Evolutionary conservation across 768 basidiomycete species (phyloP), one percentile per base, ranked within the genome.

Genomic region (Clitopilus hobsonii): DNA sequence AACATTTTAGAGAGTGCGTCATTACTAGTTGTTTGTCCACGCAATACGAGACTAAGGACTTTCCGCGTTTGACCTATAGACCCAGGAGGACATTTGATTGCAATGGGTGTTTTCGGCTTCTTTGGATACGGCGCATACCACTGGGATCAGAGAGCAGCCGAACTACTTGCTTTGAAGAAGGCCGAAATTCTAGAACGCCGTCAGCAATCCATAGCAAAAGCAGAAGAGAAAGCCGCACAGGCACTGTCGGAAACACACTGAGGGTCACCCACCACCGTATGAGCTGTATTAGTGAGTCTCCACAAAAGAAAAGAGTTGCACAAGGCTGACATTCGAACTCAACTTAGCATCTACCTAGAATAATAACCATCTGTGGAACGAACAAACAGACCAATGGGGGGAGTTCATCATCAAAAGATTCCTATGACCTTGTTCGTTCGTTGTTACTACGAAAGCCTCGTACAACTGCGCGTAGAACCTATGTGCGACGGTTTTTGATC

Each of bases 1-100:
- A 84, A 85, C 65, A 78, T 94, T 56, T 82, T 89, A 70, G 79
- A 84, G 47, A 91, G 94, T 95, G 66, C 68, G 92, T 81, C 20
- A 54, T 25, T 13, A 4, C 30, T 23, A 27, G 11, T 25, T 50
- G 24, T 20, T n/a, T 54, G 41, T 52, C 29, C 13, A 38, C 38
- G 38, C 48, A 47, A 23, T 36, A 50, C 49, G 45, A 51, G 14
- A 29, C 38, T 23, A 54, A 26, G n/a, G 5, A 45, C 10, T 2
- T 45, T 23, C 41, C 41, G 41, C 22, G 11, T 45, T 45, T 45
- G n/a, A 23, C 49, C 49, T 30, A 20, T 52, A 94, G 91, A 93
- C 76, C 80, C 85, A 2, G 79, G 78, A 20, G 90, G 84, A 24
- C 91, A 93, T 63, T 69, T 79, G 47, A 69, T 89, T 58, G 78